Percentiles rank a stretch among this genome's conserved stretches.
phyloP scores from a whole-genome alignment of 2,329 filamentous ascomycete species.

The Penicillium olsonii region DNA sequence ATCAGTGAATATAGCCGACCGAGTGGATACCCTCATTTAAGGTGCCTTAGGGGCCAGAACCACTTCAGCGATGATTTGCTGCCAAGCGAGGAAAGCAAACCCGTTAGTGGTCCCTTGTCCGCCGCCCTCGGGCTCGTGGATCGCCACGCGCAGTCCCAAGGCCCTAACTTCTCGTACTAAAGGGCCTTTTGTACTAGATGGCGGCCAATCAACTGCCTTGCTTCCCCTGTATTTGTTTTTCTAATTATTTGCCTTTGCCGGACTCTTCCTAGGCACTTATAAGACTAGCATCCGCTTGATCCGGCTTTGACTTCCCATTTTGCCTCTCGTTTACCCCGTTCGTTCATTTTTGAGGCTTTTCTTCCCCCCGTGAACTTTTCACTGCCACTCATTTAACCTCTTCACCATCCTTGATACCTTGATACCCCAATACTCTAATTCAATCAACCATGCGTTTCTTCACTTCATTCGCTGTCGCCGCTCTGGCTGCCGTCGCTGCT shows the following conservation, averaged over 20 bases:
- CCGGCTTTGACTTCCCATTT: conserved; percentile 7
- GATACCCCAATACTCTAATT: neutral
- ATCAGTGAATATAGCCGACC: conserved; percentile 7
- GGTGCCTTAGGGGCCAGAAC: neutral
- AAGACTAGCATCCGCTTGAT: neutral
- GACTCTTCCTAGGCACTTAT: conserved; percentile 4
- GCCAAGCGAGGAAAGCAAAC: conserved; percentile 10
- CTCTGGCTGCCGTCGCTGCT: conserved; percentile 47
- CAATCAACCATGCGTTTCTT: conserved; percentile 49
- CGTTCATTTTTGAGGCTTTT: conserved; percentile 7
- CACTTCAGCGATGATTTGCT: conserved; percentile 1
- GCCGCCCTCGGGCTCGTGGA: conserved; percentile 13
- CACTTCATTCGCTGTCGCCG: conserved; percentile 45
- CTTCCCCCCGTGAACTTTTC: conserved; percentile 4
- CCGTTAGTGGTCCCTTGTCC: conserved; percentile 3
- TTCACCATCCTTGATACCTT: neutral
- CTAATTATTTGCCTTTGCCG: conserved; percentile 23
- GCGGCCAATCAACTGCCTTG: conserved; percentile 7
- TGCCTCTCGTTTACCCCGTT: conserved; percentile 1
- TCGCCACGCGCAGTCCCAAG: conserved; percentile 15
- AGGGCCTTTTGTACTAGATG: neutral
- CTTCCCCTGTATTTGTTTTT: conserved; percentile 12
- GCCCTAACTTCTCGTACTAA: neutral
- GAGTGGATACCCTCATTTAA: conserved; percentile 4
- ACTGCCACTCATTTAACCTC: conserved; percentile 6